Evolutionary conservation across 2,329 filamentous ascomycete genomes (phyloP).

Genomic region (Lachnellula hyalina): DNA sequence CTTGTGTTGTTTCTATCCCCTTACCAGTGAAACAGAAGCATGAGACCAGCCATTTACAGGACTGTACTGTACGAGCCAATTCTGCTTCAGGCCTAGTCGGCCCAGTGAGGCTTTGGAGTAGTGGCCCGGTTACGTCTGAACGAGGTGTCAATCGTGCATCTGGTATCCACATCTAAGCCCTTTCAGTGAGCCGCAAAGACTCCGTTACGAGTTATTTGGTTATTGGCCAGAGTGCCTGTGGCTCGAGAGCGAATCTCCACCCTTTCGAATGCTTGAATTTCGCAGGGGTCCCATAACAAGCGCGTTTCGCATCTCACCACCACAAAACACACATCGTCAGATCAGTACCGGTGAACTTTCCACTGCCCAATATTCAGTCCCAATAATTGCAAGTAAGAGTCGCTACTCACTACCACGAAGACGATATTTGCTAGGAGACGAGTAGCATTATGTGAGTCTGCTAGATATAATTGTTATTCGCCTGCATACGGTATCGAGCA

Average conservation of each 20-base stretch:
- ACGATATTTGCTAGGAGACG: not conserved
- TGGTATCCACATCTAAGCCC: not conserved
- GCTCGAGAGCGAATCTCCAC: constrained; percentile 9
- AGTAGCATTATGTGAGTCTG: not conserved
- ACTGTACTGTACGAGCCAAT: not conserved
- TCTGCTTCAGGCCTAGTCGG: not conserved
- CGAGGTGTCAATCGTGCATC: constrained; percentile 19
- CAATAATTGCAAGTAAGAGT: not conserved
- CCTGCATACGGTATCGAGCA: not conserved
- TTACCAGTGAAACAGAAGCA: not conserved
- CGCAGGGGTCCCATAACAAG: constrained; percentile 8
- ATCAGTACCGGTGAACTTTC: not conserved
- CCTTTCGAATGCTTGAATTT: constrained; percentile 10
- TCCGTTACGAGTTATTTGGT: constrained; percentile 2
- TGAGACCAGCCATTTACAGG: not conserved
- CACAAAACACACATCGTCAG: constrained; percentile 12
- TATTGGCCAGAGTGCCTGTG: constrained; percentile 9
- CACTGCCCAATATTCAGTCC: not conserved
- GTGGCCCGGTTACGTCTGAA: constrained; percentile 17
- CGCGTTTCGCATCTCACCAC: constrained; percentile 9
- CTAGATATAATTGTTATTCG: not conserved
- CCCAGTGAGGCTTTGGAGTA: not conserved
- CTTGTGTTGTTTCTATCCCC: not conserved
- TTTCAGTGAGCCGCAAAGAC: constrained; percentile 7
- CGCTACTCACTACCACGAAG: not conserved